phyloP scores from a whole-genome alignment of 805 yeast genomes.

The Monosporozyma servazzii region DNA sequence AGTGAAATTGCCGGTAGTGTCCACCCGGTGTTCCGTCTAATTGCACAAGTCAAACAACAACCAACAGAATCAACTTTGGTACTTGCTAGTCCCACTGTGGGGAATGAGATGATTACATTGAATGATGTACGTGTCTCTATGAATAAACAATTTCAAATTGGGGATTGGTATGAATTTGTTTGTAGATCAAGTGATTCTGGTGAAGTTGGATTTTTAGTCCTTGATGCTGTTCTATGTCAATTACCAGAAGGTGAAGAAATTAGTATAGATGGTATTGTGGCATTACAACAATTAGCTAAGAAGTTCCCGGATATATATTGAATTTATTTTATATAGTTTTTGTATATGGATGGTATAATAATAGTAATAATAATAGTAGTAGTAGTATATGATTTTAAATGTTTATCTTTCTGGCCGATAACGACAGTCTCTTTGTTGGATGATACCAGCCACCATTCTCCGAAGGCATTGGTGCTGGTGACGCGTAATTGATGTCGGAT shows the following conservation, averaged over 20 bases:
- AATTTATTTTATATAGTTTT: conserved; percentile 1
- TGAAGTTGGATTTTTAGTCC: conserved; percentile 26
- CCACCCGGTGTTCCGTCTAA: conserved; percentile 25
- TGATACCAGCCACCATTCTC: conserved; percentile 50
- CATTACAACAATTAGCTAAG: conserved; percentile 22
- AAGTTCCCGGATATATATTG: conserved; percentile 28
- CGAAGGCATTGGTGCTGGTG: conserved; percentile 62
- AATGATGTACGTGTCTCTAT: conserved; percentile 21
- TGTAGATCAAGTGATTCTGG: conserved; percentile 29
- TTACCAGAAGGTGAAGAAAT: conserved; percentile 19
- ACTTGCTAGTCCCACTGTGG: conserved; percentile 21
- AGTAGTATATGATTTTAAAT: not conserved
- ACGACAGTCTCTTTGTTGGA: conserved; percentile 43
- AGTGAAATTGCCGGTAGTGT: conserved; percentile 17
- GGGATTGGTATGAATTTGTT: conserved; percentile 30
- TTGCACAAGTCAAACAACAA: conserved; percentile 27
- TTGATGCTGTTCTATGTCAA: conserved; percentile 27
- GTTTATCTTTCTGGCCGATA: conserved; percentile 23
- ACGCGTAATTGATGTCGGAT: conserved; percentile 58
- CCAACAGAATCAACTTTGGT: conserved; percentile 23
- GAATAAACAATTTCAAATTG: conserved; percentile 17
- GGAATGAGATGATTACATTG: conserved; percentile 23
- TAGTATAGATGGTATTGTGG: conserved; percentile 28
- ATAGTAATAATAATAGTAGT: not conserved
- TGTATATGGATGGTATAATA: not conserved